Evolutionary conservation across 768 basidiomycete species (phyloP).

Genomic region (Pluteus cervinus): DNA sequence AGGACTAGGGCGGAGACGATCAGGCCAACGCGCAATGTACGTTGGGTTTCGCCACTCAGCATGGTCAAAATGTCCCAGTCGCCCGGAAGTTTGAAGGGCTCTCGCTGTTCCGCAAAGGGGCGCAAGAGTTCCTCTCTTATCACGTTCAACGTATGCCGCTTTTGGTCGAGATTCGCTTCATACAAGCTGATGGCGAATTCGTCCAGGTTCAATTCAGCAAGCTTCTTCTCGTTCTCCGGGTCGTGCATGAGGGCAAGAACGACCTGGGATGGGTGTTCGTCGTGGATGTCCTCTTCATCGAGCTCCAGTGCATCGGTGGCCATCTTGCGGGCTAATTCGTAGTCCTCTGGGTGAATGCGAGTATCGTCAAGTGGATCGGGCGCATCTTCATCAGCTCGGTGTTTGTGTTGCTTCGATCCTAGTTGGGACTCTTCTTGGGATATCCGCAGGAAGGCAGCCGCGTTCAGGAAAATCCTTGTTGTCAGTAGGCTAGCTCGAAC

Average conservation of each 20-base stretch:
- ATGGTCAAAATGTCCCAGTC: constrained; percentile 87
- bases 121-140: constrained; percentile 81
- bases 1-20: constrained; percentile 73
- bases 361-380: constrained; percentile 92
- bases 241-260: constrained; percentile 85
- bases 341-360: constrained; percentile 96
- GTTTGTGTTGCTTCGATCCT: constrained; percentile 55
- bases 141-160: constrained; percentile 83
- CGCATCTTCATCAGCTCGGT: constrained; percentile 62
- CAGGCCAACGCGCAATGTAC: constrained; percentile 71
- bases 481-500: constrained; percentile 75
- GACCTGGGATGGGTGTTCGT: constrained; percentile 86
- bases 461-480: constrained; percentile 87
- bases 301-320: constrained; percentile 94
- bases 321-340: constrained; percentile 97
- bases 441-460: constrained; percentile 87
- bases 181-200: constrained; percentile 93
- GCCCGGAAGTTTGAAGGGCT: constrained; percentile 53
- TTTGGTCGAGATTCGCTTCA: constrained; percentile 76
- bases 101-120: constrained; percentile 76
- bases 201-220: constrained; percentile 88
- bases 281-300: constrained; percentile 95
- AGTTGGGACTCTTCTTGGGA: constrained; percentile 46
- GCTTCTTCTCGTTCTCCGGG: constrained; percentile 67
- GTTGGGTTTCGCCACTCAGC: constrained; percentile 87